phyloP scores from a whole-genome alignment of 768 basidiomycete species.

The Wakefieldia striispora region DNA sequence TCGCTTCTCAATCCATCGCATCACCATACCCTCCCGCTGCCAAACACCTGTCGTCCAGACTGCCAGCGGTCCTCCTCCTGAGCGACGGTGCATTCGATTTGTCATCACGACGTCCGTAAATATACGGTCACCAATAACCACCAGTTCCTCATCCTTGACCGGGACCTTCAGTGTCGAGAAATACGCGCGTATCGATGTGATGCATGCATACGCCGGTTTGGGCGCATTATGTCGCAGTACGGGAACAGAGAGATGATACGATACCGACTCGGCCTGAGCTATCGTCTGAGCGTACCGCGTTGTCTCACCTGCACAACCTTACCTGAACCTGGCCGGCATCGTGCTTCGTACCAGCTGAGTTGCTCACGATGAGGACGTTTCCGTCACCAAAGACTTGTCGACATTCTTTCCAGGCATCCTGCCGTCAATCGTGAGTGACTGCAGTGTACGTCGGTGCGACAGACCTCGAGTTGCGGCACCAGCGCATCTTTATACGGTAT shows the following conservation, averaged over 20 bases:
- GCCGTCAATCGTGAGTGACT: neutral
- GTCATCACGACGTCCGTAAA: slow-evolving; percentile 91
- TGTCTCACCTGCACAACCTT: slow-evolving; percentile 21
- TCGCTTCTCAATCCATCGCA: slow-evolving; percentile 59
- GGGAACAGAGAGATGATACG: slow-evolving; percentile 71
- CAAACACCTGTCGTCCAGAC: slow-evolving; percentile 74
- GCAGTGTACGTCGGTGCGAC: slow-evolving; percentile 12
- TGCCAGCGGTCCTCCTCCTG: slow-evolving; percentile 49
- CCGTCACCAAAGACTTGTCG: slow-evolving; percentile 68
- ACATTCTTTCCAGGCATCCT: slow-evolving; percentile 79
- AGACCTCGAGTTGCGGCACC: slow-evolving; percentile 72
- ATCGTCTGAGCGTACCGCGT: neutral
- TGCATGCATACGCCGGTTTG: slow-evolving; percentile 84
- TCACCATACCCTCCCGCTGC: slow-evolving; percentile 57
- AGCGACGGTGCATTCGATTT: slow-evolving; percentile 57
- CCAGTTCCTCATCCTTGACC: slow-evolving; percentile 58
- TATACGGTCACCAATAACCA: slow-evolving; percentile 89
- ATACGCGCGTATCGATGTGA: slow-evolving; percentile 66
- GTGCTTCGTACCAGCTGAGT: slow-evolving; percentile 83
- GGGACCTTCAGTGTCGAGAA: slow-evolving; percentile 63
- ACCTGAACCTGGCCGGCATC: slow-evolving; percentile 83
- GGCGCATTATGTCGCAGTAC: slow-evolving; percentile 73
- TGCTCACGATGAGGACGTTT: slow-evolving; percentile 89
- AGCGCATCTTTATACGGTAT: slow-evolving; percentile 73
- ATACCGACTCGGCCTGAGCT: slow-evolving; percentile 82